These are phyloP conservation scores for Calocybe indica DNA, from an alignment of 768 basidiomycete species.

Conservation along the genomic window DNA sequence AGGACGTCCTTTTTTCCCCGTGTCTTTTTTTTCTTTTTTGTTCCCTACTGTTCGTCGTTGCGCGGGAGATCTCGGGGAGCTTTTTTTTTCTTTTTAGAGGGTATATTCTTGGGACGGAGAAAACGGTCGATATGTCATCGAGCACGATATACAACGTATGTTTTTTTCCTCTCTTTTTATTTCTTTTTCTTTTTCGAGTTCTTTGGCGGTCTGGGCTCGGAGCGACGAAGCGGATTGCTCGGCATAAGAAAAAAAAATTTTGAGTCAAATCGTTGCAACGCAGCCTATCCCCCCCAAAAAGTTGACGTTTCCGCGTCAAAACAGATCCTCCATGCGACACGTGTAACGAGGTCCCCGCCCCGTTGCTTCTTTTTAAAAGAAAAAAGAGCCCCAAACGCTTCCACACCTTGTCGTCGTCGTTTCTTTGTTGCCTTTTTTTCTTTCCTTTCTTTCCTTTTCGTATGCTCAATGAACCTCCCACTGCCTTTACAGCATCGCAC, in stretches of 20 bases:
- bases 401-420: background rate
- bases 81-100: no score
- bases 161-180: background rate
- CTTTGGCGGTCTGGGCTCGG: background rate
- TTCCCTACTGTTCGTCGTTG: no score
- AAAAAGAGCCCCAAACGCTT: background rate
- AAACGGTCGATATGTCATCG: background rate
- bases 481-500: slow-evolving; percentile 37
- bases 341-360: slow-evolving; percentile 1
- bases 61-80: no score
- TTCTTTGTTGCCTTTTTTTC: background rate
- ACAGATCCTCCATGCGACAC: slow-evolving; percentile 1
- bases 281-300: background rate
- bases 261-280: no score
- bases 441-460: background rate
- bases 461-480: slow-evolving; percentile 2
- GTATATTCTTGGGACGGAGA: no score
- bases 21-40: no score
- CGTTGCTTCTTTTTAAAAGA: background rate
- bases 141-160: slow-evolving; percentile 3
- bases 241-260: no score
- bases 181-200: background rate
- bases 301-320: slow-evolving; percentile 5
- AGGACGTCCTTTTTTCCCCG: no score
- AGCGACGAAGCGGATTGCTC: no score